Base-by-base conservation (phyloP, 139 green algal genomes). In the Marvania coccoides region DNA sequence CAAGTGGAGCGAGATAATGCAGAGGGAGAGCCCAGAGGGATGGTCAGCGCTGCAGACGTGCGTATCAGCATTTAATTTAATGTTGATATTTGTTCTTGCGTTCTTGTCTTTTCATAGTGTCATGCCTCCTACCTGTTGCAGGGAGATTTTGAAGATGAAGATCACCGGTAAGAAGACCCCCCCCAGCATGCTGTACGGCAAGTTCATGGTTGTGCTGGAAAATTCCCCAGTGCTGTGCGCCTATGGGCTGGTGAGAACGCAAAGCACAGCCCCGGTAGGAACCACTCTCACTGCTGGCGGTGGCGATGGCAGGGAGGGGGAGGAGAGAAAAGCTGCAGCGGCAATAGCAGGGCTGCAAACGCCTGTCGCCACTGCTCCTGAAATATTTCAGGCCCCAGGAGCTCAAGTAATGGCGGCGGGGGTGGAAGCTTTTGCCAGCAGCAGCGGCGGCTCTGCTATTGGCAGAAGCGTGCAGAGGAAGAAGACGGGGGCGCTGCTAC, bases 221-320 rank as follows among this genome's bases (percentile, higher is more conserved):
- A 87, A 87, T 64, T 73, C 55, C 36, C 77, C 80, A 4, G 68
- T 85, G 35, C 63, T 87, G 66, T 83, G 77, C 28, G 80, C 80
- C 5, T 87, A 87, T 26, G 80, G 80, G 5, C 55, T 81, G 2
- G 51, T 72, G 6, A 26, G 73, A 12, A 35, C 12, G 6, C 63
- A 63, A 23, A 30, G 51, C 46, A 48, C 56, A 2, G 15, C 23
- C 38, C 28, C 38, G 28, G 54, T 65, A 37, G 12, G 29, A 23
- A 26, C 38, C 12, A 10, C 12, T 14, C 26, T 51, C 7, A 6
- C 13, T 23, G 23, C 0, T 19, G 24, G 42, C 23, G 60, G n/a
- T 24, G 15, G 19, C 15, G 15, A 33, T 24, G 10, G 24, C 15
- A 5, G 24, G 34, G 9, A 42, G 5, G 10, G 24, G 35, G 5